Percentiles rank a stretch among this genome's conserved stretches.
Conservation (phyloP, 1,284 basidiomycete species). For the Leccinum pachyderme region DNA sequence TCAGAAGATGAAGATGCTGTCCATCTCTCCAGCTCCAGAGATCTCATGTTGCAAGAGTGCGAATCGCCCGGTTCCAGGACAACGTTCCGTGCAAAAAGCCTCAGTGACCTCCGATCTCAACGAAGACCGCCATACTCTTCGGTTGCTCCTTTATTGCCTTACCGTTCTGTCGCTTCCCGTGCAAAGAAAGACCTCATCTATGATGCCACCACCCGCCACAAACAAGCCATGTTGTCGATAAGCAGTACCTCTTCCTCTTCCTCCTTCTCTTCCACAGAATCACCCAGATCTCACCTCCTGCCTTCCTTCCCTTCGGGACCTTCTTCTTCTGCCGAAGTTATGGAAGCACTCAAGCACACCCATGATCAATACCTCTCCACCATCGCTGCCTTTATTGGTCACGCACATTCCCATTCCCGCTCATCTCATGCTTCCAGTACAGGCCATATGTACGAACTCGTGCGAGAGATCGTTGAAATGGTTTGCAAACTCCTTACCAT, state of each 20-base stretch:
- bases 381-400: constrained; percentile 96
- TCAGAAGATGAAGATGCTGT: constrained; percentile 8
- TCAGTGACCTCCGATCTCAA: constrained; percentile 50
- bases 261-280: constrained; percentile 50
- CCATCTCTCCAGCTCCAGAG: constrained; percentile 12
- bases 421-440: constrained; percentile 88
- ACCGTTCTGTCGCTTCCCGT: constrained; percentile 26
- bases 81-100: constrained; percentile 49
- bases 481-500: constrained; percentile 91
- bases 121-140: constrained; percentile 29
- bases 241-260: constrained; percentile 68
- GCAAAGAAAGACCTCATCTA: constrained; percentile 34
- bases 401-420: constrained; percentile 90
- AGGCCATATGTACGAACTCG: constrained; percentile 91
- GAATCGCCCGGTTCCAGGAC: constrained; percentile 30
- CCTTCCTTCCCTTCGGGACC: constrained; percentile 69
- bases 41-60: constrained; percentile 15
- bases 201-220: constrained; percentile 39
- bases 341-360: constrained; percentile 69
- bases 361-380: constrained; percentile 91
- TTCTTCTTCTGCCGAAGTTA: constrained; percentile 61
- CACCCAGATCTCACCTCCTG: constrained; percentile 41
- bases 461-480: constrained; percentile 89
- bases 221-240: constrained; percentile 47
- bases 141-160: constrained; percentile 35